Percentiles rank a stretch among this genome's conserved stretches.
Evolutionary conservation across 2,329 filamentous ascomycete species (phyloP).

Genomic region (Colletotrichum musicola): DNA sequence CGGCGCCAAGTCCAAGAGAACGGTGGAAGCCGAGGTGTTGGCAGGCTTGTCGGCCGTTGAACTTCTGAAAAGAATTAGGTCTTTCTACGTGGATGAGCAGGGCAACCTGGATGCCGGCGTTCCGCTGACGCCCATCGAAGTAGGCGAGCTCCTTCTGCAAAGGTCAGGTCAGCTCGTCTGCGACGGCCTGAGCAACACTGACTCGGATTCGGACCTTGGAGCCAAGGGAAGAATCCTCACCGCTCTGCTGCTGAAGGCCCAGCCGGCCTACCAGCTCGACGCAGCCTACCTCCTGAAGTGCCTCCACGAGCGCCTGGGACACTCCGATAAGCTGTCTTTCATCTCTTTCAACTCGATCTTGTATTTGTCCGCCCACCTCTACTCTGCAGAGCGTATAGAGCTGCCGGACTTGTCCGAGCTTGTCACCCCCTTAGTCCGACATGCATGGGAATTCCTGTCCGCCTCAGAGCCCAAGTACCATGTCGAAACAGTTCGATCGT

Average conservation of each 20-base stretch:
- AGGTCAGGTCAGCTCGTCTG: slow-evolving; percentile 68
- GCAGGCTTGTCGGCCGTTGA: slow-evolving; percentile 59
- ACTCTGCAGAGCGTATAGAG: slow-evolving; percentile 65
- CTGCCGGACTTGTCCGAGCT: slow-evolving; percentile 69
- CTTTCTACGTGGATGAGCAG: slow-evolving; percentile 78
- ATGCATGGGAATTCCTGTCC: slow-evolving; percentile 85
- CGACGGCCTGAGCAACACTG: slow-evolving; percentile 57
- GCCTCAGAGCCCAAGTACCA: slow-evolving; percentile 91
- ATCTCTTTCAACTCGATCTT: slow-evolving; percentile 69
- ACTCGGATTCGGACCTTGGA: slow-evolving; percentile 62
- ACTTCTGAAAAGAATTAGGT: slow-evolving; percentile 70
- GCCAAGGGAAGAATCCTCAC: slow-evolving; percentile 71
- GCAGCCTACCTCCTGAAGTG: slow-evolving; percentile 62
- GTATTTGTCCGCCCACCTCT: slow-evolving; percentile 69
- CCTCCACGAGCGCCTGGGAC: slow-evolving; percentile 61
- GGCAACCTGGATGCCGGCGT: slow-evolving; percentile 74
- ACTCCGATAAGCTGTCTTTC: slow-evolving; percentile 59
- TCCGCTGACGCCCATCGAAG: slow-evolving; percentile 68
- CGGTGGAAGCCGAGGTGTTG: slow-evolving; percentile 45
- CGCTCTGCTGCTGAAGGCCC: slow-evolving; percentile 66
- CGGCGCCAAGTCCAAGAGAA: slow-evolving; percentile 38
- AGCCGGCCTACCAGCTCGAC: slow-evolving; percentile 58
- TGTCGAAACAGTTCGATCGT: slow-evolving; percentile 86
- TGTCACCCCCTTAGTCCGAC: slow-evolving; percentile 75
- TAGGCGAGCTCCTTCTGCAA: slow-evolving; percentile 73